Evolutionary conservation across 2,329 filamentous ascomycete genomes (phyloP), one percentile per base, ranked within the genome.

Genomic region (Calonectria pseudoturangicola): DNA sequence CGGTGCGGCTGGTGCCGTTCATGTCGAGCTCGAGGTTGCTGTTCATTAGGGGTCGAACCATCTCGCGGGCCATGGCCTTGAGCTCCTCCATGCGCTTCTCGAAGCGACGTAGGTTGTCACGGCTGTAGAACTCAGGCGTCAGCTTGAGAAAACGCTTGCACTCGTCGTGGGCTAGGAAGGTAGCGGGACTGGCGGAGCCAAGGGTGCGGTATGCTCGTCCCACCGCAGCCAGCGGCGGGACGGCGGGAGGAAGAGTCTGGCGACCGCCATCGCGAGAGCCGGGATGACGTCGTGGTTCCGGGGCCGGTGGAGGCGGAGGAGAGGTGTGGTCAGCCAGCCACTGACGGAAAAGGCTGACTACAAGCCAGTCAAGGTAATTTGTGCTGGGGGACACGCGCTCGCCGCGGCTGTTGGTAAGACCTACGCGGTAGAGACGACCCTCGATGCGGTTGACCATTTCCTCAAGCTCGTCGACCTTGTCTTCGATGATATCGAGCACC

Each of bases 281-380:
- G 21, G 76, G 76, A 73, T 74, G 75, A 39, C 78, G 81, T 51
- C 81, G 81, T 45, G 63, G 77, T 72, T 74, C 82, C 68, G 82
- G 71, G 67, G 82, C 66, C 71, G 82, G 77, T 67, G 84, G 70
- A 15, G 85, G 91, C 4, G 54, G 54, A 60, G 95, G 93, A 2
- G 94, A 93, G 5, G 94, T 98, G 83, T 95, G 96, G 79, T 98
- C 96, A 4, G 95, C 95, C 8, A 98, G 88, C 95, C 96, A 98
- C 83, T 98, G 95, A 4, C 96, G 91, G 85, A 98, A 98, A 15
- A 98, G 87, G 50, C 92, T 94, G 62, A 98, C 91, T 21, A 92
- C 95, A 8, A 98, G 90, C 96, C 96, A 98, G 84, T 98, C 95
- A 27, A 98, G 88, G 82, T 96, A 98, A 67, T 92, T 92, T 63